Conservation (phyloP, 495 filamentous ascomycete species). For the Aspergillus affinis region DNA sequence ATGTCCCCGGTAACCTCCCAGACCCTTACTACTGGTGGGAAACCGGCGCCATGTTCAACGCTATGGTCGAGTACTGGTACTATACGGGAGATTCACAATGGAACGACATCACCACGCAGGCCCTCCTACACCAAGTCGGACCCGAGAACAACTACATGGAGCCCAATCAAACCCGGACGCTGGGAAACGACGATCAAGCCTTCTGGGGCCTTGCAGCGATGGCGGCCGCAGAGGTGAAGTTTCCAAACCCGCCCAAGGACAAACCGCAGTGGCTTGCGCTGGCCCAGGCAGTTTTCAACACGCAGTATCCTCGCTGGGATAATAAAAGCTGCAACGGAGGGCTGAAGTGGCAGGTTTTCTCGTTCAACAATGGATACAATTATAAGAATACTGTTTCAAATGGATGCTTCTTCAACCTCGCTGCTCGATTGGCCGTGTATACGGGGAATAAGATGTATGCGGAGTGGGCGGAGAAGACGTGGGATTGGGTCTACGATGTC, state of each 20-base stretch:
- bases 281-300: conserved; percentile 74
- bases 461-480: conserved; percentile 66
- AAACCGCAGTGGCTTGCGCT: conserved; percentile 69
- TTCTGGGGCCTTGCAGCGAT: conserved; percentile 81
- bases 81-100: conserved; percentile 72
- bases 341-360: conserved; percentile 77
- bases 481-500: conserved; percentile 62
- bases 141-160: conserved; percentile 70
- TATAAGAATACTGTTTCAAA: conserved; percentile 79
- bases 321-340: conserved; percentile 62
- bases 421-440: conserved; percentile 69
- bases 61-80: conserved; percentile 76
- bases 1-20: conserved; percentile 66
- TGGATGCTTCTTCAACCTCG: conserved; percentile 74
- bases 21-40: conserved; percentile 80
- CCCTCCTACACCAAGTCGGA: conserved; percentile 65
- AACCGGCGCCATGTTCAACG: conserved; percentile 67
- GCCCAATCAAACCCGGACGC: conserved; percentile 68
- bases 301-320: conserved; percentile 68
- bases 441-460: conserved; percentile 72
- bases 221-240: conserved; percentile 72
- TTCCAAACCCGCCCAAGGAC: conserved; percentile 49
- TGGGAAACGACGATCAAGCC: conserved; percentile 79
- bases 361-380: conserved; percentile 68
- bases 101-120: conserved; percentile 63